These are phyloP conservation scores for Onygena corvina DNA, from an alignment of 2,329 filamentous ascomycete species.

Conservation along the genomic window DNA sequence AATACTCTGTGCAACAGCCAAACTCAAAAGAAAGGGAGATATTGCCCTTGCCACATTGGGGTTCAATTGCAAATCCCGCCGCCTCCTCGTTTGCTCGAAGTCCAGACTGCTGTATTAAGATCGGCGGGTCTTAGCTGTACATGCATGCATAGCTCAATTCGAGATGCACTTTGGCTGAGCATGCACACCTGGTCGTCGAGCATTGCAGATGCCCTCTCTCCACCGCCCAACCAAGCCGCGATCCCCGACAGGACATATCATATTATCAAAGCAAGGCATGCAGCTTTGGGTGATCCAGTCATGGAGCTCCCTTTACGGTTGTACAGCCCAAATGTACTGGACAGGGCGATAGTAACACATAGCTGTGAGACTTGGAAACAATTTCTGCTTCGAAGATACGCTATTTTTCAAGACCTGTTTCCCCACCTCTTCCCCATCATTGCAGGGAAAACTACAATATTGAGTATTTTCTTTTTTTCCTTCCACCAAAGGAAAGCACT, in stretches of 20 bases:
- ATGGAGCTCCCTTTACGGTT: not conserved
- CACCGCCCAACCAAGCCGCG: not conserved
- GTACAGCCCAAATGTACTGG: not conserved
- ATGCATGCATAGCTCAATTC: conserved; percentile 2
- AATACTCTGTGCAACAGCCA: conserved; percentile 2
- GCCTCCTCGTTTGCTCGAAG: not conserved
- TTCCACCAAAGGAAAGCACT: not conserved
- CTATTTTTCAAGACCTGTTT: conserved; percentile 1
- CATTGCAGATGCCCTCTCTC: not conserved
- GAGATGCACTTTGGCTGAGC: not conserved
- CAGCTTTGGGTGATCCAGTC: not conserved
- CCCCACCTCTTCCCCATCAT: not conserved
- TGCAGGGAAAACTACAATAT: conserved; percentile 6
- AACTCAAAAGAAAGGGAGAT: conserved; percentile 5
- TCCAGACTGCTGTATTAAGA: not conserved
- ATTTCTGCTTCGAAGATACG: conserved; percentile 1
- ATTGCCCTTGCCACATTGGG: conserved; percentile 4
- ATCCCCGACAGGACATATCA: not conserved
- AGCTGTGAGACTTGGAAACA: not conserved
- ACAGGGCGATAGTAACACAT: not conserved
- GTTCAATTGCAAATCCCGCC: conserved; percentile 3
- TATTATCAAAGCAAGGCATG: not conserved
- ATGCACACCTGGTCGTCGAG: not conserved
- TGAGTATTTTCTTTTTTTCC: conserved; percentile 4
- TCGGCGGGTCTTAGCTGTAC: conserved; percentile 3